Evolutionary conservation across 306 rosid species (phyloP), one percentile per base, ranked within the genome.

Genomic region (Neltuma alba): DNA sequence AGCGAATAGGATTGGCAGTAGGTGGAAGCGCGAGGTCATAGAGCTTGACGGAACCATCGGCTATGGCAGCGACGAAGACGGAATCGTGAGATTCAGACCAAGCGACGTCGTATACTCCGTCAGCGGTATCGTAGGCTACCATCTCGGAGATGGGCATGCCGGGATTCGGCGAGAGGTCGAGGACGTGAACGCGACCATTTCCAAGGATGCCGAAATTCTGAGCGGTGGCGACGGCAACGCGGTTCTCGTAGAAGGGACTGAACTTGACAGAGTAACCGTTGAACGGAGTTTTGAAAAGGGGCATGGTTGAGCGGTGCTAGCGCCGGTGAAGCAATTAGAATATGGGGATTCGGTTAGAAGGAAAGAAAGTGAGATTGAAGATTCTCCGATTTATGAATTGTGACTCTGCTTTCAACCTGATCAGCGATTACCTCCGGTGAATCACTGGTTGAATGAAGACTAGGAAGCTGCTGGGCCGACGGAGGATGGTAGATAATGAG

Each of bases 121-220:
- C 99, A 64, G 99, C 97, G 18, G 99, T 94, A 84, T 94, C 98
- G 86, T 75, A 94, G 44, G 95, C 70, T 69, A 74, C 72, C 71
- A 92, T 76, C 74, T 94, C 95, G 38, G 92, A 7, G 77, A 92
- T 77, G 0, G 92, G 90, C 1, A 73, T 66, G 16, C 87, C 44
- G 15, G 92, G 89, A 60, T 83, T 54, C 0, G 85, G 79, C 33
- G 94, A 80, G 82, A 92, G 88, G 69, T 89, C 91, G 81, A 94
- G 93, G 74, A 94, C 90, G 84, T 92, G 98, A 73, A 94, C 76
- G 42, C 98, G 97, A 61, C 98, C 97, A 75, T 94, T 94, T 70
- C 97, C 97, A 37, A 94, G 92, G 90, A 94, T 94, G 48, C 98
- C 98, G 89, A n/a, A n/a, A n/a, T n/a, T n/a, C n/a, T n/a, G n/a